Conservation (phyloP, 257 asterid genomes). For the Ehretia macrophylla region DNA sequence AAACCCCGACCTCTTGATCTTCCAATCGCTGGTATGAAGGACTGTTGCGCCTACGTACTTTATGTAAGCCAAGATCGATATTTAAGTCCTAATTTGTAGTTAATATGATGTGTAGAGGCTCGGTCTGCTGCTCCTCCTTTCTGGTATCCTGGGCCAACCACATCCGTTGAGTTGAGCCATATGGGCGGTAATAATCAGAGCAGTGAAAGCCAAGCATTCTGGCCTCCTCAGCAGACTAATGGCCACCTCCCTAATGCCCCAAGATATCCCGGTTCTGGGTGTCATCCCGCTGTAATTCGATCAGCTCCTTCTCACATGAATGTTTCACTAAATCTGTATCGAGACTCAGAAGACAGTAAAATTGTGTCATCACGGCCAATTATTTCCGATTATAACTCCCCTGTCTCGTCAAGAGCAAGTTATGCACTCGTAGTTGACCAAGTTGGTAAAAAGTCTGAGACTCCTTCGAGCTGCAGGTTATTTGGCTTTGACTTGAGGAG, state of each 20-base stretch:
- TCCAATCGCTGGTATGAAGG: slow-evolving; percentile 40
- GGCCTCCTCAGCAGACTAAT: slow-evolving; percentile 43
- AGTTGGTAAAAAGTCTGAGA: slow-evolving; percentile 37
- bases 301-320: slow-evolving; percentile 22
- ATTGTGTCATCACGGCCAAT: slow-evolving; percentile 21
- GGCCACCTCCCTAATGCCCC: background rate
- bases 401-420: slow-evolving; percentile 43
- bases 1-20: slow-evolving; percentile 63
- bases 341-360: slow-evolving; percentile 41
- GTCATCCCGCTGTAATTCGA: slow-evolving; percentile 34
- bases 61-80: background rate
- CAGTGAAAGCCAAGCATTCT: slow-evolving; percentile 34
- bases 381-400: slow-evolving; percentile 37
- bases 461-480: slow-evolving; percentile 42
- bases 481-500: slow-evolving; percentile 75
- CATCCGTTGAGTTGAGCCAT: slow-evolving; percentile 35
- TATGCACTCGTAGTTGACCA: slow-evolving; percentile 30
- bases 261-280: slow-evolving; percentile 13
- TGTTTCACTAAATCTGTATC: slow-evolving; percentile 35
- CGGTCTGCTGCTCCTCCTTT: slow-evolving; percentile 33
- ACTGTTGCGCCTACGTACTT: slow-evolving; percentile 9
- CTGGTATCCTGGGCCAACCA: slow-evolving; percentile 36
- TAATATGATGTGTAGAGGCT: slow-evolving; percentile 32
- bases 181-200: slow-evolving; percentile 20
- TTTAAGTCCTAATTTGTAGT: slow-evolving; percentile 10